Evolutionary conservation across 2,329 filamentous ascomycete genomes (phyloP), one percentile per base, ranked within the genome.

Genomic region (Hymenotorrendiella dingleyae): DNA sequence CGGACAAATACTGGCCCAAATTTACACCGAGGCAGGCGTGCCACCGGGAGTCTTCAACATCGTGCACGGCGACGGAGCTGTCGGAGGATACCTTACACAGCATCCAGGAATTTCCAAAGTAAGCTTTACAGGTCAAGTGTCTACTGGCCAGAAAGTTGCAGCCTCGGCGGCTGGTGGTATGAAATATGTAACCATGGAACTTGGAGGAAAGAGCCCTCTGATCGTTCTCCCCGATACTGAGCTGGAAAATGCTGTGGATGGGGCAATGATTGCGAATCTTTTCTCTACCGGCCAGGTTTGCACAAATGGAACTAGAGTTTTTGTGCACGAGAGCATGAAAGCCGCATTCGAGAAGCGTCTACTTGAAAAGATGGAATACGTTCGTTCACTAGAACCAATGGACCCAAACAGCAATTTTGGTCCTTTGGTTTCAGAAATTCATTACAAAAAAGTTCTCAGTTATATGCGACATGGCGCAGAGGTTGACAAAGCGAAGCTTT

Each of bases 251-350:
- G 89, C 89, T n/a, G 89, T 87, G 24, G 83, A 94, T 57, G 84
- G 86, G 22, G 88, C 87, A 50, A 90, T 94, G 84, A 87, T 94
- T 72, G 89, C 88, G 55, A 94, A 94, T 65, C 94, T 94, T 68
- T 94, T 86, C 72, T 89, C 84, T 53, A 86, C 85, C 0, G 89
- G 89, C 22, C 89, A 95, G 65, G 88, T 94, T 38, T 95, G 89
- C 73, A 94, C 89, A 38, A 94, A 94, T 62, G 89, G 89, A 37
- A 94, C 89, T 1, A 75, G 89, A 9, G 88, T 94, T 24, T 94
- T 94, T 61, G 74, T 95, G 3, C 87, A 84, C 0, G 67, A 72
- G 24, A 61, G 66, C 27, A 72, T 88, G 62, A 80, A 89, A 60
- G 44, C 66, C 11, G 70, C 68, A 0, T 90, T 94, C 52, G 86